phyloP scores from a whole-genome alignment of 805 yeast species.

The Candida tallmaniae region DNA sequence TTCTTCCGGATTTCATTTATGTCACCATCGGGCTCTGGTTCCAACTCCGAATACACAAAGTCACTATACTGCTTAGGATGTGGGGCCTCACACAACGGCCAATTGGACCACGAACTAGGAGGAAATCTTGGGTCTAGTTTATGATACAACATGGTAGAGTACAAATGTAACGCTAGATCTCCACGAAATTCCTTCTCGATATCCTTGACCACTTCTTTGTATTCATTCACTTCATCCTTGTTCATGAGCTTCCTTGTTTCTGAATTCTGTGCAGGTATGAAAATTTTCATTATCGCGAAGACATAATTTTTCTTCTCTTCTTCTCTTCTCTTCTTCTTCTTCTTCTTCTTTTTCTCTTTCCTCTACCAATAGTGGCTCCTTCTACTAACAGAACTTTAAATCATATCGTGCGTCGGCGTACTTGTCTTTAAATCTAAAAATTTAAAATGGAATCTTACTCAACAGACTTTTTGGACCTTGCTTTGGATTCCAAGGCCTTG shows the following conservation, averaged over 20 bases:
- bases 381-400: neutral
- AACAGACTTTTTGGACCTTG: conserved; percentile 69
- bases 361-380: too few species aligned
- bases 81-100: conserved; percentile 61
- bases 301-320: conserved; percentile 2
- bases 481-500: conserved; percentile 77
- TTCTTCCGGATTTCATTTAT: too few species aligned
- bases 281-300: too few species aligned
- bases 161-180: conserved; percentile 64
- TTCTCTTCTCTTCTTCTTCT: conserved; percentile 5
- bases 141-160: conserved; percentile 48
- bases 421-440: neutral
- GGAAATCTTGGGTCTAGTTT: conserved; percentile 34
- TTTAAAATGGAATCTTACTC: conserved; percentile 44
- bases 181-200: conserved; percentile 48
- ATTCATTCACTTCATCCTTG: conserved; percentile 13
- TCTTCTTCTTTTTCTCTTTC: conserved; percentile 7
- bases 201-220: conserved; percentile 19
- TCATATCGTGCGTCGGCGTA: too few species aligned
- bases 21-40: too few species aligned
- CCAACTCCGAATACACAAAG: neutral
- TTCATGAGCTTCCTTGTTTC: too few species aligned
- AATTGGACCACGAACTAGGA: conserved; percentile 43
- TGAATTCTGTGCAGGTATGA: too few species aligned
- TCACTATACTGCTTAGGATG: neutral